Conservation (phyloP, 257 asterid species). For the Solanum verrucosum region DNA sequence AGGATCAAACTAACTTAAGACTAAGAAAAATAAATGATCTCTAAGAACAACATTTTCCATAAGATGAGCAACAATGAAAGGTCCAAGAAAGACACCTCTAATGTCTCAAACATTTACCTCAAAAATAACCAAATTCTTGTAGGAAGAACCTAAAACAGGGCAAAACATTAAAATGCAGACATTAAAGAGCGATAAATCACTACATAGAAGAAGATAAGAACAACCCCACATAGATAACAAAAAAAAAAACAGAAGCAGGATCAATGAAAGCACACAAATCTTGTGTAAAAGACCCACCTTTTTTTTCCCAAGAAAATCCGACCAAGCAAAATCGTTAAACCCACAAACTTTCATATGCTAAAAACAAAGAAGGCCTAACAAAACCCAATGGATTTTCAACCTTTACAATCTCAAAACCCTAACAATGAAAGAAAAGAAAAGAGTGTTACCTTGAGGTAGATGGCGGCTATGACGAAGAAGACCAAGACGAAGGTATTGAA, state of each 20-base stretch:
- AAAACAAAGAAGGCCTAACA: constrained; percentile 16
- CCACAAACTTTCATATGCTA: constrained; percentile 38
- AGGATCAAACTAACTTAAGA: not conserved
- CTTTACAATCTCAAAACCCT: too few species aligned
- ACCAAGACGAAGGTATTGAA: too few species aligned
- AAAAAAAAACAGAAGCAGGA: constrained; percentile 26
- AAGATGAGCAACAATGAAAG: not conserved
- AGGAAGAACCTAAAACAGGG: not conserved
- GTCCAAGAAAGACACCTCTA: not conserved
- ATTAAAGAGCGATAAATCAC: constrained; percentile 17
- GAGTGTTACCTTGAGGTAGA: too few species aligned
- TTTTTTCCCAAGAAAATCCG: constrained; percentile 31
- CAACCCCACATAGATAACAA: constrained; percentile 25
- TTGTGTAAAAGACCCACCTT: constrained; percentile 50
- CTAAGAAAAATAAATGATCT: too few species aligned
- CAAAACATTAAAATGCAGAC: constrained; percentile 28
- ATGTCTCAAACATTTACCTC: constrained; percentile 1
- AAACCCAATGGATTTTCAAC: too few species aligned
- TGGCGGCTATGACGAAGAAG: too few species aligned
- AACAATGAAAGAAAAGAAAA: too few species aligned
- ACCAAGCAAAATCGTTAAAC: constrained; percentile 39
- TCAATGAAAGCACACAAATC: constrained; percentile 17
- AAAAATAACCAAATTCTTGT: not conserved
- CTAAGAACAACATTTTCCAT: too few species aligned
- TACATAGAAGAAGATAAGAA: constrained; percentile 40